Percentiles rank a stretch among this genome's conserved stretches.
Conservation (phyloP, 2,329 filamentous ascomycete genomes). For the Paramyrothecium roridum region DNA sequence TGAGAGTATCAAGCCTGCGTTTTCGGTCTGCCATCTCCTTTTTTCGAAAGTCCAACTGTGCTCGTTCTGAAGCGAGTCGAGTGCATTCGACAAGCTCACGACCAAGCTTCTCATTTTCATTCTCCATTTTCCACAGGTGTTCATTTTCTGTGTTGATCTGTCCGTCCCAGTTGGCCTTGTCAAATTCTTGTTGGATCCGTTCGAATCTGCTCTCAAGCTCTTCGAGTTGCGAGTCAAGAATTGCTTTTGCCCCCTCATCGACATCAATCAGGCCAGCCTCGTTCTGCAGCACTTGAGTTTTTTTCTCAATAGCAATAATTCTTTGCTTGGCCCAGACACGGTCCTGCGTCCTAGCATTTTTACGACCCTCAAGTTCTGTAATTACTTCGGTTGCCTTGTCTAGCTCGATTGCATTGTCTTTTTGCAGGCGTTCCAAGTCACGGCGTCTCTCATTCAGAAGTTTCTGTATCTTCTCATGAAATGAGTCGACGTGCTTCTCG, state of each 20-base stretch:
- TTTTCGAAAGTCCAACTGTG: constrained; percentile 77
- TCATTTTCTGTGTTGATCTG: constrained; percentile 65
- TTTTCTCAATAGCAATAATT: constrained; percentile 70
- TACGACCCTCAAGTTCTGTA: constrained; percentile 70
- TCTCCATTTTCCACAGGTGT: constrained; percentile 67
- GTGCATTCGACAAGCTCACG: constrained; percentile 83
- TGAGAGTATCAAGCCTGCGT: constrained; percentile 74
- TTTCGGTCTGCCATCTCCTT: constrained; percentile 75
- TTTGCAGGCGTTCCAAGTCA: constrained; percentile 70
- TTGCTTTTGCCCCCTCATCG: constrained; percentile 80
- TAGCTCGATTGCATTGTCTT: constrained; percentile 70
- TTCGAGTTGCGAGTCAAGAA: constrained; percentile 70
- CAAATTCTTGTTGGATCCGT: constrained; percentile 60
- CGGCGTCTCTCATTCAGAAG: constrained; percentile 75
- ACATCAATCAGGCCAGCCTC: constrained; percentile 71
- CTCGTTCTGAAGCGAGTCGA: constrained; percentile 75
- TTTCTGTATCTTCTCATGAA: constrained; percentile 74
- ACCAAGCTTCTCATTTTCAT: constrained; percentile 67
- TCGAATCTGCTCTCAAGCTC: constrained; percentile 64
- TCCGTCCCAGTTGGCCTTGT: constrained; percentile 64
- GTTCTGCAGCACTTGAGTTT: constrained; percentile 62
- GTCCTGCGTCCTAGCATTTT: constrained; percentile 68
- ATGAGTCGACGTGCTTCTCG: constrained; percentile 69
- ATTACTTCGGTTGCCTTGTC: constrained; percentile 70
- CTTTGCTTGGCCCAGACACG: constrained; percentile 72